These are phyloP conservation scores for Termitomyces sp. DNA, from an alignment of 768 basidiomycete genomes.

Conservation along the genomic window DNA sequence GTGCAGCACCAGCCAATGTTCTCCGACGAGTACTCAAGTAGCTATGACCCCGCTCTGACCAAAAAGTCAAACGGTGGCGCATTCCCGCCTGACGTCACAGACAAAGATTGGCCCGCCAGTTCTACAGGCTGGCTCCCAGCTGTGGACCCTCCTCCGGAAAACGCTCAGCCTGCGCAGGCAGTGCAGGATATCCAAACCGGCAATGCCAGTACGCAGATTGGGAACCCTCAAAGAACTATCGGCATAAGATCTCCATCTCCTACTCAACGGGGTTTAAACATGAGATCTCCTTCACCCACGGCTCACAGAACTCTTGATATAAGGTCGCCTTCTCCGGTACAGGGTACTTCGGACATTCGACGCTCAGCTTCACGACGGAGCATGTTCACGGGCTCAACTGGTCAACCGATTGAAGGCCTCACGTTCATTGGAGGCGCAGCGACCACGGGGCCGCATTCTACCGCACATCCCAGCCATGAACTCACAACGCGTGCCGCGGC, in stretches of 20 bases:
- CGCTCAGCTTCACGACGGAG: conserved; percentile 22
- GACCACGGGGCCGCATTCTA: conserved; percentile 40
- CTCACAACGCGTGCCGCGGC: conserved; percentile 34
- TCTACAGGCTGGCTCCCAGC: conserved; percentile 16
- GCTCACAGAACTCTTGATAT: not conserved
- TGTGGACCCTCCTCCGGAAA: conserved; percentile 9
- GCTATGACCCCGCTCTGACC: not conserved
- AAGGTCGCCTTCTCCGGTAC: not conserved
- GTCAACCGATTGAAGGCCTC: conserved; percentile 24
- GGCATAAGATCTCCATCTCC: not conserved
- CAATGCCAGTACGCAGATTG: not conserved
- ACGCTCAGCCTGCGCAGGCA: not conserved
- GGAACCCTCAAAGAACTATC: not conserved
- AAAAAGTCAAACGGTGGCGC: not conserved
- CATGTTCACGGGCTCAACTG: conserved; percentile 27
- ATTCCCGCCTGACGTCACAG: not conserved
- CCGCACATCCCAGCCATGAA: conserved; percentile 33
- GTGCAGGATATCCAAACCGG: not conserved
- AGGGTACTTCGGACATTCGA: not conserved
- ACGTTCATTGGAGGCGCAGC: conserved; percentile 53
- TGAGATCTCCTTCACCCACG: conserved; percentile 1
- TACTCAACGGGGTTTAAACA: not conserved
- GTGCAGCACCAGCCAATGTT: conserved; percentile 12
- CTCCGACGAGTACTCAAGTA: not conserved
- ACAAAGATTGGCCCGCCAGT: conserved; percentile 1